Evolutionary conservation across 768 basidiomycete species (phyloP).

Genomic region (Collybiopsis luxurians): DNA sequence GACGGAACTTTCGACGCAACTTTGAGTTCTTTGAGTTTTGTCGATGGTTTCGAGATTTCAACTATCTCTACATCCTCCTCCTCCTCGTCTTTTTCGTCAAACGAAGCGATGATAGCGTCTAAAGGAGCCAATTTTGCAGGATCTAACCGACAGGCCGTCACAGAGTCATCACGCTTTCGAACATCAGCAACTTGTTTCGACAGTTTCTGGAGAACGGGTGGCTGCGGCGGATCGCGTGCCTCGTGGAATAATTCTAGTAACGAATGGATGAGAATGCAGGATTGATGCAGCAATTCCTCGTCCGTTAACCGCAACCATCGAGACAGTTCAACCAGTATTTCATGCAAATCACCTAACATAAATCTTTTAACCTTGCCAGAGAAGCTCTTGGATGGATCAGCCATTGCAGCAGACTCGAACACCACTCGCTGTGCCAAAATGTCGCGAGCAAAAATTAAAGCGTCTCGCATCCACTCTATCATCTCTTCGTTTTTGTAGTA

Average conservation of each 20-base stretch:
- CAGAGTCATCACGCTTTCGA: conserved; percentile 43
- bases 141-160: conserved; percentile 51
- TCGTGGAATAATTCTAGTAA: conserved; percentile 77
- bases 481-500: conserved; percentile 81
- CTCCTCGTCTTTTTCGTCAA: conserved; percentile 49
- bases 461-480: conserved; percentile 98
- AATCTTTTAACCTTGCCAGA: conserved; percentile 53
- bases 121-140: conserved; percentile 59
- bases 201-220: conserved; percentile 61
- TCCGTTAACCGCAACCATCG: conserved; percentile 93
- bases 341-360: conserved; percentile 78
- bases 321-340: conserved; percentile 73
- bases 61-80: conserved; percentile 59
- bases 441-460: conserved; percentile 88
- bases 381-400: not conserved
- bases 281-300: conserved; percentile 86
- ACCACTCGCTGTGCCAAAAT: conserved; percentile 78
- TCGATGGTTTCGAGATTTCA: conserved; percentile 26
- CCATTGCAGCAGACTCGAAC: conserved; percentile 61
- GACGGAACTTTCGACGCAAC: not conserved
- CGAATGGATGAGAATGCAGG: conserved; percentile 77
- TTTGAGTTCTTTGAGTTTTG: not conserved
- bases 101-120: conserved; percentile 62
- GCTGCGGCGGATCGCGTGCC: conserved; percentile 51
- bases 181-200: conserved; percentile 61